These are phyloP conservation scores for Dillenia turbinata DNA, from an alignment of 164 flowering plant genomes.

Conservation along the genomic window DNA sequence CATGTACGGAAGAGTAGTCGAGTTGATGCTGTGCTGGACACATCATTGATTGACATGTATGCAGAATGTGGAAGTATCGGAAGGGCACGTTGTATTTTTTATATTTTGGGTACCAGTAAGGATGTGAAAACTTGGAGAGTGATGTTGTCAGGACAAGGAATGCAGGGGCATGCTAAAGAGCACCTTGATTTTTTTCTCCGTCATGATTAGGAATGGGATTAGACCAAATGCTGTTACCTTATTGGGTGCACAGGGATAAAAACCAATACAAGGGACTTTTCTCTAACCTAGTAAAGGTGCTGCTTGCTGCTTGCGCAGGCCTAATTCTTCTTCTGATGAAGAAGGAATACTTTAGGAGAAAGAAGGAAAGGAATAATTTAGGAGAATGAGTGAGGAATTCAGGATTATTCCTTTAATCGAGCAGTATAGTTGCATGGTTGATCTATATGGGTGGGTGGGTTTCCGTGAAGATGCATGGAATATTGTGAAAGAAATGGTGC, in stretches of 20 bases:
- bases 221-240: slow-evolving; percentile 33
- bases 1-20: slow-evolving; percentile 16
- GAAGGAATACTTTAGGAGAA: too few relatives aligned
- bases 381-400: slow-evolving; percentile 28
- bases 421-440: slow-evolving; percentile 44
- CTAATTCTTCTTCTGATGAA: too few relatives aligned
- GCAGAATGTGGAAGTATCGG: slow-evolving; percentile 61
- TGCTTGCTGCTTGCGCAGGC: too few relatives aligned
- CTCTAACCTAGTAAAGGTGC: too few relatives aligned
- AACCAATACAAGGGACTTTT: too few relatives aligned
- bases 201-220: slow-evolving; percentile 23
- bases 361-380: slow-evolving; percentile 30
- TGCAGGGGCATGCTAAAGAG: slow-evolving; percentile 29
- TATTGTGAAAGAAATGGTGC: slow-evolving; percentile 30
- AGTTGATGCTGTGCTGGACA: slow-evolving; percentile 25
- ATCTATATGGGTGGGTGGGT: slow-evolving; percentile 38
- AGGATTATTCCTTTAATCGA: slow-evolving; percentile 27
- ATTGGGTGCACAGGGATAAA: slow-evolving; percentile 21
- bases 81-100: slow-evolving; percentile 24
- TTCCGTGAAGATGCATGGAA: slow-evolving; percentile 26
- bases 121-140: slow-evolving; percentile 43
- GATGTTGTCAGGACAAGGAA: slow-evolving; percentile 31
- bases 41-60: slow-evolving; percentile 72
- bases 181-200: slow-evolving; percentile 21
- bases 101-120: slow-evolving; percentile 21